These are phyloP conservation scores for Colletotrichum theobromicola DNA, from an alignment of 2,329 filamentous ascomycete genomes.

Conservation along the genomic window DNA sequence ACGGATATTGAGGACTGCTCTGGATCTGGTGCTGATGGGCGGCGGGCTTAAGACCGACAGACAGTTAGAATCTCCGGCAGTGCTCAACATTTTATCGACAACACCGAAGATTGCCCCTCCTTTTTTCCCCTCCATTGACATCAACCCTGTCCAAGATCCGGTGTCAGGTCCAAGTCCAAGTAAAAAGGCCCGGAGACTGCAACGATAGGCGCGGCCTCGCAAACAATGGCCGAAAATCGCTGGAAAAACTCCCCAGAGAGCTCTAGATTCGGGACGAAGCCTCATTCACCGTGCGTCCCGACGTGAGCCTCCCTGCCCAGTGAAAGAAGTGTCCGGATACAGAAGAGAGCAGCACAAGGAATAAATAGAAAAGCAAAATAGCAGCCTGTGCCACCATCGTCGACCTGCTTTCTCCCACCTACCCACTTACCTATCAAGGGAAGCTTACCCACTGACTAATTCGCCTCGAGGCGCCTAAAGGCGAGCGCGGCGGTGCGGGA, in stretches of 20 bases:
- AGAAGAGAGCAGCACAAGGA: neutral
- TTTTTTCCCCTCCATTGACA: constrained; percentile 19
- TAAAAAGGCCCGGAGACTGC: neutral
- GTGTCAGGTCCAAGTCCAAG: neutral
- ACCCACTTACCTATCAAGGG: constrained; percentile 15
- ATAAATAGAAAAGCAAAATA: neutral
- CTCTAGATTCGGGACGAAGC: neutral
- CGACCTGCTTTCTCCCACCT: neutral
- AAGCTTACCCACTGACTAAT: constrained; percentile 18
- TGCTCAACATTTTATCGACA: constrained; percentile 17
- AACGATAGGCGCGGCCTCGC: neutral
- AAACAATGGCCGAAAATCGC: neutral
- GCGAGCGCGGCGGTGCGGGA: constrained; percentile 16
- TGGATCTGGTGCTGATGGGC: neutral
- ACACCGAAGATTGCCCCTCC: constrained; percentile 13
- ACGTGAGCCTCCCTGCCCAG: neutral
- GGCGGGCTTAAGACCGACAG: constrained; percentile 17
- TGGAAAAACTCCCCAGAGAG: neutral
- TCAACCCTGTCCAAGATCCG: constrained; percentile 20
- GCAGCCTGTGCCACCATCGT: neutral
- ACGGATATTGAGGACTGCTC: neutral
- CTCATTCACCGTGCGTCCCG: neutral
- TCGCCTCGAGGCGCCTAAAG: constrained; percentile 13
- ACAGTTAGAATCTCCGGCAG: constrained; percentile 14
- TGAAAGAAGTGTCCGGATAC: neutral